These are phyloP conservation scores for Zoysia japonica DNA, from an alignment of 176 grass and related monocot genomes.

Conservation along the genomic window DNA sequence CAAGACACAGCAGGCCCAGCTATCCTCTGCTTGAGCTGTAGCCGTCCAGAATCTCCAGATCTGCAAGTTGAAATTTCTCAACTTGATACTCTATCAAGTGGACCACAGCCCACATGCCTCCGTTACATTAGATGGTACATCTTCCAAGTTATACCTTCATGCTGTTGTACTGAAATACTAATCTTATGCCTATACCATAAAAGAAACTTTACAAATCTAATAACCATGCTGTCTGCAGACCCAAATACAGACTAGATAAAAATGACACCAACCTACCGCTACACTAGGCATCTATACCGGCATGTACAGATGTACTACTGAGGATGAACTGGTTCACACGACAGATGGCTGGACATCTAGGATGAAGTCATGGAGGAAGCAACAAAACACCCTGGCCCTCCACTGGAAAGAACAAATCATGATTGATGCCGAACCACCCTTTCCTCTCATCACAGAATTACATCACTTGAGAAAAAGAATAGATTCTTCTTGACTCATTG, in stretches of 20 bases:
- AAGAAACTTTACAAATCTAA: slow-evolving; percentile 42
- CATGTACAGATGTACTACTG: slow-evolving; percentile 22
- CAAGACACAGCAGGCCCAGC: too few species aligned
- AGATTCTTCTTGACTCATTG: slow-evolving; percentile 51
- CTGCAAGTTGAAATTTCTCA: background rate
- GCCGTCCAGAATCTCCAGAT: background rate
- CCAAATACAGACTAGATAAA: slow-evolving; percentile 17
- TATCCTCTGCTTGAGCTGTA: too few species aligned
- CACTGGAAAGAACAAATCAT: slow-evolving; percentile 27
- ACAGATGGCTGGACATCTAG: slow-evolving; percentile 29
- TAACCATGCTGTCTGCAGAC: slow-evolving; percentile 11
- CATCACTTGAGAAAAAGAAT: background rate
- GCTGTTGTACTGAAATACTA: background rate
- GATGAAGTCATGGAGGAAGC: background rate
- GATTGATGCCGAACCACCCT: slow-evolving; percentile 2
- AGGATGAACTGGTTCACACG: slow-evolving; percentile 23
- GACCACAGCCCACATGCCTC: background rate
- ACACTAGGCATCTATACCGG: slow-evolving; percentile 32
- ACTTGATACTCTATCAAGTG: background rate
- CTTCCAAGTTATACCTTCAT: background rate
- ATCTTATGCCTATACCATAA: background rate
- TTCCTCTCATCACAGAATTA: slow-evolving; percentile 31
- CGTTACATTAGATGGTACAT: background rate
- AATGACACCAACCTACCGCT: slow-evolving; percentile 35
- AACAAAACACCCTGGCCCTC: slow-evolving; percentile 37